Conservation (phyloP, 2,329 filamentous ascomycete genomes). For the Lasiodiplodia sp. region DNA sequence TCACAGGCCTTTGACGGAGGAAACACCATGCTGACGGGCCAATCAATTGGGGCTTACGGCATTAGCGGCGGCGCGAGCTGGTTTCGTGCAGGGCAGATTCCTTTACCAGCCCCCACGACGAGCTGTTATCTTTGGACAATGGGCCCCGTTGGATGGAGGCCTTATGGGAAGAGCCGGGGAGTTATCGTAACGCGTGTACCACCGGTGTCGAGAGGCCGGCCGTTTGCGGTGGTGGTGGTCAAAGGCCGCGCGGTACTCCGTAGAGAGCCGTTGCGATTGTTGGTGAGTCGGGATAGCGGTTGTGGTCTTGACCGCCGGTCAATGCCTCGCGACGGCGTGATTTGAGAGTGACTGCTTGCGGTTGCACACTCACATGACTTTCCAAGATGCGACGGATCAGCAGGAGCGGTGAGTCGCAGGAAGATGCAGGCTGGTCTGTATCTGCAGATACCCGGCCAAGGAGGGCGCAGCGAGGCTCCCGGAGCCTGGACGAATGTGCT, state of each 20-base stretch:
- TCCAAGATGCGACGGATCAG: slow-evolving; percentile 8
- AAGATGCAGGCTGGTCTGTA: not conserved
- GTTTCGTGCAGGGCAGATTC: not conserved
- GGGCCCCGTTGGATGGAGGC: too few species aligned
- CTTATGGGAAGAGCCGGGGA: not conserved
- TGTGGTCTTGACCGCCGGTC: not conserved
- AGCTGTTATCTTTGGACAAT: slow-evolving; percentile 1
- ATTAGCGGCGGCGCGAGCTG: not conserved
- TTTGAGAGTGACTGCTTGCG: not conserved
- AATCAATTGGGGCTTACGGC: not conserved
- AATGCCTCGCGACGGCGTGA: not conserved
- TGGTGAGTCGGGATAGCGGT: not conserved
- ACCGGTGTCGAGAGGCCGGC: not conserved
- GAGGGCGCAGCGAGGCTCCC: slow-evolving; percentile 7
- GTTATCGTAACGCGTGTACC: not conserved
- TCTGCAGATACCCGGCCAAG: slow-evolving; percentile 23
- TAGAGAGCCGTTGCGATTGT: not conserved
- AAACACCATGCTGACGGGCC: not conserved
- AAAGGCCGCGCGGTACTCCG: not conserved
- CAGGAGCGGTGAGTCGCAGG: slow-evolving; percentile 20
- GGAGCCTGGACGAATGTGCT: slow-evolving; percentile 4
- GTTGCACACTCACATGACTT: not conserved
- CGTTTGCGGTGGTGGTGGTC: not conserved
- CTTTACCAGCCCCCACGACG: not conserved
- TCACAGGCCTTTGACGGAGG: not conserved